Base-by-base conservation (phyloP, 345 rosid species). In the Geranium brycei region DNA sequence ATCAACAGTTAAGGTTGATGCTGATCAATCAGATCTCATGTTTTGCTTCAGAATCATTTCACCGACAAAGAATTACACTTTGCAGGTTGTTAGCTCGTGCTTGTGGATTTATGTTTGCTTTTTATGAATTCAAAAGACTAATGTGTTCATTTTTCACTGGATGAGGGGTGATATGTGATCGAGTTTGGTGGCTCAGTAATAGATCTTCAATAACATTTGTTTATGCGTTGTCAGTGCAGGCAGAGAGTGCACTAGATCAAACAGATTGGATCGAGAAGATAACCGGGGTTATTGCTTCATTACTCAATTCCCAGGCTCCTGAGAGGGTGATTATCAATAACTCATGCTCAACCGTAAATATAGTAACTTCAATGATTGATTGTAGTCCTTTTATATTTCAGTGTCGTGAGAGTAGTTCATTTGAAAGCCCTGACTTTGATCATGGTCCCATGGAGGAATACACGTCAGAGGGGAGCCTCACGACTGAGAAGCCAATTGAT, bases 211-310 rank as follows among this genome's bases (percentile, higher is more conserved):
- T 59, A 4, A 35, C 10, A 7, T 35, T 78, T 75, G 70, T 81
- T 77, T 72, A 62, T 72, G 74, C 78, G 60, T 79, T 77, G 91
- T 87, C 88, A 77, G 87, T 82, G 85, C 96, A 95, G 99, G 97
- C 99, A 73, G 99, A 95, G 79, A 95, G 97, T 72, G 93, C 93
- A 32, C 77, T 82, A 31, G 99, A 95, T 79, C 97, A 91, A 76
- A 95, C 82, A 95, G 99, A 91, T 73, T 95, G 99, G 99, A 87
- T 95, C 68, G 97, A 95, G 64, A 95, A 95, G 79, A 95, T 91
- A 75, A 95, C 93, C 1, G 99, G 97, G 70, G 99, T 95, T 75
- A 95, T 95, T 81, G 89, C 99, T 63, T 95, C 99, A 55, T 81
- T 95, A 55, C 96, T 91, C 61, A 95, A 97, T 71, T 91, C 92